Conservation (phyloP, 768 basidiomycete genomes). For the Tulasnella sp. region DNA sequence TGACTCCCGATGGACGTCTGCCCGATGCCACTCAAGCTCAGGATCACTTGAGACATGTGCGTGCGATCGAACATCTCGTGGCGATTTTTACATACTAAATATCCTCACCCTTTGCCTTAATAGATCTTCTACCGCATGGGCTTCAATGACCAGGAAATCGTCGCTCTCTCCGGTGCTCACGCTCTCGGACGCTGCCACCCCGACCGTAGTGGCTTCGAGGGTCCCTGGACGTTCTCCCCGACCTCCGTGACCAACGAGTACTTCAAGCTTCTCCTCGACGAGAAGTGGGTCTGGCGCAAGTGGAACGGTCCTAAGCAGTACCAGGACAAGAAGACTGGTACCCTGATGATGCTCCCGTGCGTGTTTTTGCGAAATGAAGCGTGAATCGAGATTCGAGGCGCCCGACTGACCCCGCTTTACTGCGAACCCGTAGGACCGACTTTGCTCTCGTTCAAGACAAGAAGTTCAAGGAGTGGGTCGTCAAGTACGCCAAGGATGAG, state of each 20-base stretch:
- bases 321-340: slow-evolving; percentile 82
- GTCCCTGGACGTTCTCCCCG: slow-evolving; percentile 95
- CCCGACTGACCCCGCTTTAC: slow-evolving; percentile 22
- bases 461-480: slow-evolving; percentile 82
- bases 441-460: slow-evolving; percentile 87
- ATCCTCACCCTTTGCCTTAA: background rate
- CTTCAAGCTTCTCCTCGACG: slow-evolving; percentile 78
- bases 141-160: slow-evolving; percentile 97
- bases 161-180: slow-evolving; percentile 89
- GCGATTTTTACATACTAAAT: background rate
- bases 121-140: slow-evolving; percentile 91
- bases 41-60: slow-evolving; percentile 64
- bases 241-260: slow-evolving; percentile 83
- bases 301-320: slow-evolving; percentile 93
- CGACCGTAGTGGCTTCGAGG: slow-evolving; percentile 81
- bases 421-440: slow-evolving; percentile 57
- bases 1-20: slow-evolving; percentile 82
- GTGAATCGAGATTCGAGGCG: background rate
- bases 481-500: slow-evolving; percentile 81
- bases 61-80: background rate
- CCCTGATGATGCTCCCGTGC: slow-evolving; percentile 94
- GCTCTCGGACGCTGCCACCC: slow-evolving; percentile 93
- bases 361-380: slow-evolving; percentile 36
- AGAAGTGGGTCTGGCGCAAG: slow-evolving; percentile 95
- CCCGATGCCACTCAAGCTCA: slow-evolving; percentile 81